These are phyloP conservation scores for Termitomyces sp. DNA, from an alignment of 768 basidiomycete species.

Conservation along the genomic window DNA sequence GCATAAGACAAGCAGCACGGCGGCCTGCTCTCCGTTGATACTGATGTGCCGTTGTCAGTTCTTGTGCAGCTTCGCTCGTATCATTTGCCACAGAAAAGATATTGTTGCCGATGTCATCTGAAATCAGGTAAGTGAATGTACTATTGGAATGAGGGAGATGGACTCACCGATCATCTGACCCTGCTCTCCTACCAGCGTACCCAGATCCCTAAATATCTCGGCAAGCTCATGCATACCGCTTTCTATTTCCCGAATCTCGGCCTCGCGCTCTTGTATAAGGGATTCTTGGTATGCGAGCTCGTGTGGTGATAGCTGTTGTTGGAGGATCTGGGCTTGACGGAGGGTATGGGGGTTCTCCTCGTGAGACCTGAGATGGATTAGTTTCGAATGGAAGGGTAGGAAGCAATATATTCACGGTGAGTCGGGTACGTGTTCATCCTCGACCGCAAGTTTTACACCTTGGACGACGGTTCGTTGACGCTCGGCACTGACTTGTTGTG, in stretches of 20 bases:
- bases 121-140: not conserved
- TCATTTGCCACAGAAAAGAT: slow-evolving; percentile 83
- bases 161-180: slow-evolving; percentile 90
- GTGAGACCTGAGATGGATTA: slow-evolving; percentile 22
- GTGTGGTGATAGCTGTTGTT: slow-evolving; percentile 77
- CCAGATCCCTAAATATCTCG: slow-evolving; percentile 95
- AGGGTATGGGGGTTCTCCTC: slow-evolving; percentile 49
- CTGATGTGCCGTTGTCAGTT: slow-evolving; percentile 84
- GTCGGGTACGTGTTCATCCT: slow-evolving; percentile 51
- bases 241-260: slow-evolving; percentile 95
- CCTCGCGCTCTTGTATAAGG: slow-evolving; percentile 89
- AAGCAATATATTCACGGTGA: slow-evolving; percentile 20
- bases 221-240: slow-evolving; percentile 93
- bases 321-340: slow-evolving; percentile 67
- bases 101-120: slow-evolving; percentile 95
- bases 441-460: slow-evolving; percentile 79
- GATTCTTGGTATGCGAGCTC: slow-evolving; percentile 97
- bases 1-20: slow-evolving; percentile 84
- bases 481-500: slow-evolving; percentile 88
- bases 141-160: not conserved
- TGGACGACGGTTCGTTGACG: slow-evolving; percentile 87
- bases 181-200: slow-evolving; percentile 92
- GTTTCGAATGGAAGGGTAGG: not conserved
- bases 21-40: slow-evolving; percentile 94
- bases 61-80: slow-evolving; percentile 78